Conservation (phyloP, 495 filamentous ascomycete genomes). For the Cetradonia linearis region DNA sequence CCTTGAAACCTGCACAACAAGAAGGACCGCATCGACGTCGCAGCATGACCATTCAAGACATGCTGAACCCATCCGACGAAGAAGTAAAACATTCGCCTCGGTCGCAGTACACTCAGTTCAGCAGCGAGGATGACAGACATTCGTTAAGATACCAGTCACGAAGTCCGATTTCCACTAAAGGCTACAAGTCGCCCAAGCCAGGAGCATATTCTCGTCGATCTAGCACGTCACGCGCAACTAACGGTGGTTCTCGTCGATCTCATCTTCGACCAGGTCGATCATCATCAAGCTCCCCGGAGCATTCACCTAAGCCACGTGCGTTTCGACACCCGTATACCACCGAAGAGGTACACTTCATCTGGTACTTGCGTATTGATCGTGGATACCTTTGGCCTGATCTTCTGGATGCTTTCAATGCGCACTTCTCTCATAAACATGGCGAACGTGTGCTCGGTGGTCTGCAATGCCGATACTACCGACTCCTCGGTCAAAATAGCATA, state of each 20-base stretch:
- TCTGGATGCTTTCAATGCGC: constrained; percentile 39
- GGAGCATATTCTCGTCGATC: background rate
- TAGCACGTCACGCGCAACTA: background rate
- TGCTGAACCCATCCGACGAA: constrained; percentile 20
- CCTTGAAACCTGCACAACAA: background rate
- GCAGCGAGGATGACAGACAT: constrained; percentile 2
- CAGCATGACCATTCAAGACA: constrained; percentile 22
- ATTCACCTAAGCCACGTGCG: constrained; percentile 1
- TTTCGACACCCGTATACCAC: constrained; percentile 33
- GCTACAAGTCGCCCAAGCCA: background rate
- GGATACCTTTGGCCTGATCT: constrained; percentile 44
- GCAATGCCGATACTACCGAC: constrained; percentile 48
- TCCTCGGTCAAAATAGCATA: constrained; percentile 36
- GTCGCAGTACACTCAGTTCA: constrained; percentile 3
- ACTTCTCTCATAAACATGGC: constrained; percentile 35
- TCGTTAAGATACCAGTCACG: background rate
- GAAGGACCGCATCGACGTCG: constrained; percentile 12
- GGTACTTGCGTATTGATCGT: constrained; percentile 46
- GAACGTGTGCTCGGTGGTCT: constrained; percentile 29
- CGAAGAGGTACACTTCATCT: constrained; percentile 47
- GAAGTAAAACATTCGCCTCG: constrained; percentile 3
- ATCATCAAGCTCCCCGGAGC: constrained; percentile 2
- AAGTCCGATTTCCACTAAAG: background rate
- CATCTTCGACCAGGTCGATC: background rate
- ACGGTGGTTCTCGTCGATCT: constrained; percentile 3